Base-by-base conservation (phyloP, 352 stramenopile species). In the Globisporangium uncinulatum region DNA sequence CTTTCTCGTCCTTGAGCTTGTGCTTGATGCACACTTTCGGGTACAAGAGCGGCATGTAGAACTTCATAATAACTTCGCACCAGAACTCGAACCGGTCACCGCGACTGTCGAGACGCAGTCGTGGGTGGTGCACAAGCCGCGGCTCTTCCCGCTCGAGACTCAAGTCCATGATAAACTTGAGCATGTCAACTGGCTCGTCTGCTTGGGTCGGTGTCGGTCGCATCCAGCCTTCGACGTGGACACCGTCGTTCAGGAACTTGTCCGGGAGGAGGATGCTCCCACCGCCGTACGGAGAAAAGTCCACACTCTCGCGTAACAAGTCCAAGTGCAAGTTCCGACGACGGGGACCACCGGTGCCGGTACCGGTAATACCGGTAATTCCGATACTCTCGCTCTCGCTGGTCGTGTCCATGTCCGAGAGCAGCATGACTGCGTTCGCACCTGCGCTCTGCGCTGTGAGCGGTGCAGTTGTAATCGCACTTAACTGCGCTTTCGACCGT, bases 81-180 rank as follows among this genome's bases (percentile, higher is more conserved):
- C 86, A 95, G 59, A 92, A 95, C 43, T 89, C 71, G 39, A 95
- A 95, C 2, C 86, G 72, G 51, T 94, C 81, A 20, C 70, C 70
- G n/a, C 72, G 70, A 10, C 65, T 58, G n/a, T 70, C 68, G 43
- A 74, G 63, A 43, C 79, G 78, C n/a, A 79, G 52, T 42, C 73
- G 84, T 1, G 66, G 63, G 43, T 87, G 65, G 6, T 56, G 42
- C 2, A 76, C 39, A 21, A 77, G 57, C 45, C 72, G 80, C 0
- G 68, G 42, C 13, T 90, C 80, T 54, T 93, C 80, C 19, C 72
- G 69, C 53, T 95, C 85, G 7, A 95, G 71, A 59, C 85, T 95
- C 34, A 95, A 63, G 58, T 95, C 85, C 85, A 95, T 95, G 14
- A 95, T 58, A 51, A 92, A 95, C 63, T 93, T 93, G 42, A 95